Percentiles rank a stretch among this genome's conserved stretches.
These are phyloP conservation scores for Metarhizium brunneum DNA, from an alignment of 2,329 filamentous ascomycete genomes.

Conservation along the genomic window DNA sequence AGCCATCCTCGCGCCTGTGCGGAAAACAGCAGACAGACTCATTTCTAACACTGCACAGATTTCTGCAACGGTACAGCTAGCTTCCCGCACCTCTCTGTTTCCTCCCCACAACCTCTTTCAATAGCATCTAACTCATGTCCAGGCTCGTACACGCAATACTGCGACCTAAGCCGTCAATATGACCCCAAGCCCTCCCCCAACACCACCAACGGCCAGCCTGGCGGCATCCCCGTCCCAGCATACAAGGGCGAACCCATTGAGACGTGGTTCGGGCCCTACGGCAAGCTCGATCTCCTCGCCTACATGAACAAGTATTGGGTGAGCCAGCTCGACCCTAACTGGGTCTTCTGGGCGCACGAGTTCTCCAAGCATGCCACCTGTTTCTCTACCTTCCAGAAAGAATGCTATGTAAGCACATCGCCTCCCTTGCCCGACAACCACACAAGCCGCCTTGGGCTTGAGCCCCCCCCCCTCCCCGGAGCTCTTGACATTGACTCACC, in stretches of 20 bases:
- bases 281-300: conserved; percentile 47
- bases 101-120: too few relatives aligned
- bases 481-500: background rate
- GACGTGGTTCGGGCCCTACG: conserved; percentile 49
- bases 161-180: conserved; percentile 55
- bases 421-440: too few relatives aligned
- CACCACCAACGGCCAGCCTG: conserved; percentile 47
- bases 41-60: conserved; percentile 17
- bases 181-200: conserved; percentile 53
- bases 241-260: conserved; percentile 50
- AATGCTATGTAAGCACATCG: conserved; percentile 41
- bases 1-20: background rate
- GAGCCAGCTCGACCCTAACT: conserved; percentile 44
- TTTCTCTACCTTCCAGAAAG: conserved; percentile 54
- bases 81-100: background rate
- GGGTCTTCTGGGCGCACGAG: conserved; percentile 57
- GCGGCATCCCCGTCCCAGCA: conserved; percentile 43
- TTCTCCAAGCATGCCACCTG: conserved; percentile 62
- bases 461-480: too few relatives aligned
- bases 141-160: conserved; percentile 58
- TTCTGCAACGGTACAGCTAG: conserved; percentile 31
- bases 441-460: too few relatives aligned
- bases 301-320: conserved; percentile 62
- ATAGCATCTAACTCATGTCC: conserved; percentile 8
- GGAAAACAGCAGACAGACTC: background rate